These are phyloP conservation scores for Viridothelium virens DNA, from an alignment of 495 filamentous ascomycete genomes.

Conservation along the genomic window DNA sequence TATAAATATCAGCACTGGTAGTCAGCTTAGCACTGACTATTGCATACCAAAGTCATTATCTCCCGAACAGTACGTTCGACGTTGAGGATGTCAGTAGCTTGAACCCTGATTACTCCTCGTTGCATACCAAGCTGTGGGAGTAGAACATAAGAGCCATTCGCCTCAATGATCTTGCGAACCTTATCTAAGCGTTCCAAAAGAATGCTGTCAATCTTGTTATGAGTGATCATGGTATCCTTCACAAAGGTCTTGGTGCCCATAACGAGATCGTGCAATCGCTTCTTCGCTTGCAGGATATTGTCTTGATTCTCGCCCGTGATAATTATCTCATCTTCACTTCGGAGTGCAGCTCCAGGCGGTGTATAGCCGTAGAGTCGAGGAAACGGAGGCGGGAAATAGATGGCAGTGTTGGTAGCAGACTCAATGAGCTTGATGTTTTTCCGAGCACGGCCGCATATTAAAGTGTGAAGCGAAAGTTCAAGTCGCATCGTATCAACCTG, in stretches of 20 bases:
- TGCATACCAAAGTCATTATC: slow-evolving; percentile 80
- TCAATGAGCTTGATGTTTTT: slow-evolving; percentile 98
- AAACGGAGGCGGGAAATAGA: slow-evolving; percentile 95
- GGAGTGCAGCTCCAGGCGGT: slow-evolving; percentile 65
- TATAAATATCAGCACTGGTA: slow-evolving; percentile 35
- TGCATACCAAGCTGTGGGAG: slow-evolving; percentile 79
- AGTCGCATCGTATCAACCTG: slow-evolving; percentile 73
- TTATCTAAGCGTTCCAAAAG: slow-evolving; percentile 87
- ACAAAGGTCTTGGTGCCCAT: slow-evolving; percentile 70
- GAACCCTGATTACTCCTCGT: slow-evolving; percentile 71
- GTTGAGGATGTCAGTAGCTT: slow-evolving; percentile 84
- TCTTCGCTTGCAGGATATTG: slow-evolving; percentile 77
- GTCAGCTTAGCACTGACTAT: slow-evolving; percentile 19
- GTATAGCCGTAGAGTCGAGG: slow-evolving; percentile 81
- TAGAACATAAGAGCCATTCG: slow-evolving; percentile 87
- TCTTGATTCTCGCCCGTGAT: slow-evolving; percentile 81
- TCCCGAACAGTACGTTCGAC: slow-evolving; percentile 90
- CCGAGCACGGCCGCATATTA: slow-evolving; percentile 82
- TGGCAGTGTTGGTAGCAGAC: slow-evolving; percentile 84
- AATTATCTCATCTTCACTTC: slow-evolving; percentile 82
- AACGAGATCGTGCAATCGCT: slow-evolving; percentile 76
- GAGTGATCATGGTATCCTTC: slow-evolving; percentile 78
- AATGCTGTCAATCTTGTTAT: slow-evolving; percentile 89
- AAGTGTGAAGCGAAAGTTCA: slow-evolving; percentile 77
- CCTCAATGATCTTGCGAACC: slow-evolving; percentile 93